Evolutionary conservation across 140 eudicot genomes (phyloP).

Genomic region (Stevia rebaudiana): DNA sequence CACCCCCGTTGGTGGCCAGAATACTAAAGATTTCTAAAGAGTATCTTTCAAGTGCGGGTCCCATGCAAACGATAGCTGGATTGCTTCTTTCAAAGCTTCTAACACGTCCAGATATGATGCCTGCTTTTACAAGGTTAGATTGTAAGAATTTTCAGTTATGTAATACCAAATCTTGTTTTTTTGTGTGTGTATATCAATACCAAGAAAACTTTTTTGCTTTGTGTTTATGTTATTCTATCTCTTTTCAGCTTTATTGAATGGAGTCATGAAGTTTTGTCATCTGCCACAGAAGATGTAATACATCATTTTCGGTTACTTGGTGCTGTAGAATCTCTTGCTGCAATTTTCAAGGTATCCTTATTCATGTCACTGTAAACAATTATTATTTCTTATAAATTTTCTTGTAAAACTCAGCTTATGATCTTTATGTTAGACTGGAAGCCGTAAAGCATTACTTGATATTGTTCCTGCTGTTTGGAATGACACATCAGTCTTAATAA

Average conservation of each 20-base stretch:
- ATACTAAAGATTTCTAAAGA: conserved; percentile 70
- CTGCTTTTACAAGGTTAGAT: conserved; percentile 73
- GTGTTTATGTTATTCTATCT: conserved; percentile 7
- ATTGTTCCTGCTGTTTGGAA: conserved; percentile 71
- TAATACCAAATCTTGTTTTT: conserved; percentile 5
- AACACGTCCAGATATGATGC: conserved; percentile 93
- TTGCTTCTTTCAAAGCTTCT: conserved; percentile 85
- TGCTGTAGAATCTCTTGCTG: conserved; percentile 74
- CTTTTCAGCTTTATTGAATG: conserved; percentile 76
- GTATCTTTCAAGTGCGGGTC: conserved; percentile 87
- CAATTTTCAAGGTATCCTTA: conserved; percentile 70
- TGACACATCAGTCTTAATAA: conserved; percentile 65
- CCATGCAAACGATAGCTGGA: conserved; percentile 92
- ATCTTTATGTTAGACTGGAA: conserved; percentile 56
- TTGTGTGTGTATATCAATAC: not conserved
- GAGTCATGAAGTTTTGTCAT: conserved; percentile 72
- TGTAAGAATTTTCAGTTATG: not conserved
- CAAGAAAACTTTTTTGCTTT: conserved; percentile 3
- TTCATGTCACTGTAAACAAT: not conserved
- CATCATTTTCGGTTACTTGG: conserved; percentile 84
- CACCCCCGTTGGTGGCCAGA: conserved; percentile 77
- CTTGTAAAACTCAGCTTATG: conserved; percentile 12
- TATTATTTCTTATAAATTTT: conserved; percentile 5
- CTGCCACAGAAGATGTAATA: conserved; percentile 46
- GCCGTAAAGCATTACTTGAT: conserved; percentile 59